Percentiles rank a stretch among this genome's conserved stretches.
These are phyloP conservation scores for Neodidymelliopsis sp. DNA, from an alignment of 2,329 filamentous ascomycete genomes.

Conservation along the genomic window DNA sequence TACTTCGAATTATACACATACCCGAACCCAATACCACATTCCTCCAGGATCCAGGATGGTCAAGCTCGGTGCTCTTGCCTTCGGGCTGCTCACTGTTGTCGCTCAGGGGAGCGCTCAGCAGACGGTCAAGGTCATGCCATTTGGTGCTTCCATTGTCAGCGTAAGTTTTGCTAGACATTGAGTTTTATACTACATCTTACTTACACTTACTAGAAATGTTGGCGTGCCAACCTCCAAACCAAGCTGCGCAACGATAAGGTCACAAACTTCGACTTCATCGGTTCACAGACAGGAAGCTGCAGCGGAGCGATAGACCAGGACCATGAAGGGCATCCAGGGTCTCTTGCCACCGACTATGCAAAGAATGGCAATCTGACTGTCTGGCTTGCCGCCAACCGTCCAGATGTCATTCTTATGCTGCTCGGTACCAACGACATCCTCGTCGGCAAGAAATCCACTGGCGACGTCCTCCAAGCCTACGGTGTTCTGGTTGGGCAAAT, in stretches of 20 bases:
- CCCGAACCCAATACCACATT: not conserved
- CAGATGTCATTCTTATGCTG: slow-evolving; percentile 58
- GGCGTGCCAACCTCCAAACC: slow-evolving; percentile 45
- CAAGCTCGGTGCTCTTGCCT: slow-evolving; percentile 27
- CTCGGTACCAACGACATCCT: slow-evolving; percentile 56
- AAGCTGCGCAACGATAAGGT: slow-evolving; percentile 33
- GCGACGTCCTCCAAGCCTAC: slow-evolving; percentile 50
- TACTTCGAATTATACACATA: slow-evolving; percentile 14
- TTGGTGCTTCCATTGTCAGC: slow-evolving; percentile 47
- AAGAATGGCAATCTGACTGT: slow-evolving; percentile 47
- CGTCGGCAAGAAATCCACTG: slow-evolving; percentile 39
- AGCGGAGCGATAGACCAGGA: slow-evolving; percentile 54
- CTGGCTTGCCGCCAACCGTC: slow-evolving; percentile 51
- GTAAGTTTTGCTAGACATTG: slow-evolving; percentile 21
- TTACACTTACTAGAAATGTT: slow-evolving; percentile 41
- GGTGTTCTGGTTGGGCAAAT: slow-evolving; percentile 52
- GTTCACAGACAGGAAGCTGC: slow-evolving; percentile 44
- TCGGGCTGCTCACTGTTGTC: slow-evolving; percentile 32
- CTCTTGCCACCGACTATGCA: slow-evolving; percentile 51
- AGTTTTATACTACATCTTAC: not conserved
- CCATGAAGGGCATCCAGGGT: slow-evolving; percentile 56
- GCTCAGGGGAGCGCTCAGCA: slow-evolving; percentile 28
- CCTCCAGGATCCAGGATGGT: slow-evolving; percentile 24
- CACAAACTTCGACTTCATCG: slow-evolving; percentile 47
- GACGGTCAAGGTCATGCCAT: slow-evolving; percentile 46